These are phyloP conservation scores for Suillus ampliporus DNA, from an alignment of 768 basidiomycete genomes.

Conservation along the genomic window DNA sequence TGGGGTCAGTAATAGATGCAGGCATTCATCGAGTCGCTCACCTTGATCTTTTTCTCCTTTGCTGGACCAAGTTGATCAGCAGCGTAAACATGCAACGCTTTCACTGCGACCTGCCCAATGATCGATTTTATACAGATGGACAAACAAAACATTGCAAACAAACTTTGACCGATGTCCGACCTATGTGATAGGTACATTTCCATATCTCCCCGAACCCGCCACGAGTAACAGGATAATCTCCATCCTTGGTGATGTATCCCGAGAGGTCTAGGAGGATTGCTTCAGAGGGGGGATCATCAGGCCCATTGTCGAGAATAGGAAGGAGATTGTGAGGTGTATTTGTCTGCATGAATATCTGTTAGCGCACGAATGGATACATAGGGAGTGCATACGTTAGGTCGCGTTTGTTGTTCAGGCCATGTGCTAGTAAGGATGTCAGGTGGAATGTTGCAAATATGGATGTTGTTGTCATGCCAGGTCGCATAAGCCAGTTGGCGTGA, in stretches of 20 bases:
- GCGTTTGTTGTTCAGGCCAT: background rate
- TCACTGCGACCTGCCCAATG: constrained; percentile 5
- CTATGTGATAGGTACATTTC: background rate
- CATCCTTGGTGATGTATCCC: constrained; percentile 2
- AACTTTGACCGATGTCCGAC: background rate
- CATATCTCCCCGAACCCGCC: constrained; percentile 11
- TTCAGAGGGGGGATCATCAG: background rate
- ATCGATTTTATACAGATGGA: background rate
- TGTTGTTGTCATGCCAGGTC: background rate
- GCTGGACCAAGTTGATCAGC: background rate
- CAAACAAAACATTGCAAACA: background rate
- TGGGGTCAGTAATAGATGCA: background rate
- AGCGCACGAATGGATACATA: no score
- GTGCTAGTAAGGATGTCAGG: background rate
- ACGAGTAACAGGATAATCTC: background rate
- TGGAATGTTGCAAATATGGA: background rate
- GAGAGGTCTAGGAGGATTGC: constrained; percentile 3
- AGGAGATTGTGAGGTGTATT: background rate
- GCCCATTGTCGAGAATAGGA: no score
- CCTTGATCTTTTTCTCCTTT: constrained; percentile 10
- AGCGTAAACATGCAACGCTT: background rate
- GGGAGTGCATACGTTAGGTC: background rate
- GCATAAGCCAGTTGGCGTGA: background rate
- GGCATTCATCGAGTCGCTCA: background rate
- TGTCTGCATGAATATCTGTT: background rate